Base-by-base conservation (phyloP, 2,329 filamentous ascomycete species). In the Trichoderma koningii region DNA sequence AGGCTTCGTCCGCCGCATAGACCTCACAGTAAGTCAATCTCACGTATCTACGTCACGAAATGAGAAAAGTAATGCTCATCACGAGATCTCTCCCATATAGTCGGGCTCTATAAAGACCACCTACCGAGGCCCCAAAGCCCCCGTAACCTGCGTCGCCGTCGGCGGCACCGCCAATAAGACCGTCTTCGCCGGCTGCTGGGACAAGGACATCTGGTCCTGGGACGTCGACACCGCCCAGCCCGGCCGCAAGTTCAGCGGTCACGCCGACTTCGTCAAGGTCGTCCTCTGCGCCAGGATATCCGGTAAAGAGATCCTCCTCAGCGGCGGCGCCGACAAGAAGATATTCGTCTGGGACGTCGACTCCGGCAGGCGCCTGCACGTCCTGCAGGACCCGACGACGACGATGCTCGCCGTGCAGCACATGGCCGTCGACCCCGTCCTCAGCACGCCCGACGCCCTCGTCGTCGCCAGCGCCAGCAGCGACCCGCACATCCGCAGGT, bases 131-230 rank as follows among this genome's bases (percentile, higher is more conserved):
- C 91, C 93, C 19, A 85, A 84, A 52, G 89, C 92, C 3, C 95
- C 95, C 1, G 81, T 97, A 10, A 94, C 92, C 10, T 91, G 89
- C 69, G 77, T 96, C 30, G 87, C 90, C 17, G 81, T 92, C 42
- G 88, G 85, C 51, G 84, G 87, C 15, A 75, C 80, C 4, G 79
- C 79, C 28, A 82, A 81, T 66, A 77, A 76, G 57, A 89, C 83
- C 1, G 74, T 97, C 12, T 97, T 92, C 76, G 92, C 92, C 26
- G 94, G 93, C 41, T 95, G 89, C 66, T 99, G 95, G 95, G 94
- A 99, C 78, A 97, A 96, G 79, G 84, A 87, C 21, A 85, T 98
- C 65, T 97, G 93, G 88, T 90, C 89, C 38, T 97, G 92, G 90
- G 83, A 91, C 71, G 79, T 89, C 38, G 79, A 82, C 19, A 86